Conservation (phyloP, 495 filamentous ascomycete genomes). For the Aspergillus funiculosus region DNA sequence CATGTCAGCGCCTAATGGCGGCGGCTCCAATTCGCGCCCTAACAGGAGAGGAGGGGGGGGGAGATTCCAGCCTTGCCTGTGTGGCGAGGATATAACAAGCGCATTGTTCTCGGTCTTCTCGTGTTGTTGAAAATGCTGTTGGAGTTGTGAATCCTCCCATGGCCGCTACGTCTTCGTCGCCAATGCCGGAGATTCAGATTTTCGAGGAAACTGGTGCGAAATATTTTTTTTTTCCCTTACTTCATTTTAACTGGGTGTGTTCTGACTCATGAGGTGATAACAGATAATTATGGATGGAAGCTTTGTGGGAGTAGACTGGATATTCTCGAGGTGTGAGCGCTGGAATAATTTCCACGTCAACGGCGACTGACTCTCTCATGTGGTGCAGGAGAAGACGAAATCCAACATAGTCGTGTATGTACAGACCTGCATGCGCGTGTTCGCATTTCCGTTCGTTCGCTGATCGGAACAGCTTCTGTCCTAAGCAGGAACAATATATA, state of each 20-base stretch:
- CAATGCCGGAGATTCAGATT: slow-evolving; percentile 7
- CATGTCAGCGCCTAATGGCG: not conserved
- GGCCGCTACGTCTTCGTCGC: not conserved
- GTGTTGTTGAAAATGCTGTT: not conserved
- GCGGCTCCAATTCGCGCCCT: not conserved
- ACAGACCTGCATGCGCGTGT: too few relatives aligned
- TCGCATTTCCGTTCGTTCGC: too few relatives aligned
- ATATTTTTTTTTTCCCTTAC: not conserved
- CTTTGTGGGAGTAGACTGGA: not conserved
- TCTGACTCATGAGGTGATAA: not conserved
- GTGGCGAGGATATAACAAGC: not conserved
- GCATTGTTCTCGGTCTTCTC: not conserved
- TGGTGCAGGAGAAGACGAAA: not conserved
- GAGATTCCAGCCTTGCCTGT: slow-evolving; percentile 1
- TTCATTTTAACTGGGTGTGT: not conserved
- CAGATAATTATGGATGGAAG: not conserved
- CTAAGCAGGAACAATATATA: too few relatives aligned
- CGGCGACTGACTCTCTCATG: not conserved
- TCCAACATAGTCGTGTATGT: slow-evolving; percentile 3
- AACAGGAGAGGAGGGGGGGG: not conserved
- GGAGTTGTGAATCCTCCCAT: not conserved
- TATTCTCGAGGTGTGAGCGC: not conserved
- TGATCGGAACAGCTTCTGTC: too few relatives aligned
- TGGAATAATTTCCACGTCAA: not conserved
- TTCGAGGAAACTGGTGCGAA: slow-evolving; percentile 4